Evolutionary conservation across 2,329 filamentous ascomycete species (phyloP), one percentile per base, ranked within the genome.

Genomic region (Cryphonectria carpinicola): DNA sequence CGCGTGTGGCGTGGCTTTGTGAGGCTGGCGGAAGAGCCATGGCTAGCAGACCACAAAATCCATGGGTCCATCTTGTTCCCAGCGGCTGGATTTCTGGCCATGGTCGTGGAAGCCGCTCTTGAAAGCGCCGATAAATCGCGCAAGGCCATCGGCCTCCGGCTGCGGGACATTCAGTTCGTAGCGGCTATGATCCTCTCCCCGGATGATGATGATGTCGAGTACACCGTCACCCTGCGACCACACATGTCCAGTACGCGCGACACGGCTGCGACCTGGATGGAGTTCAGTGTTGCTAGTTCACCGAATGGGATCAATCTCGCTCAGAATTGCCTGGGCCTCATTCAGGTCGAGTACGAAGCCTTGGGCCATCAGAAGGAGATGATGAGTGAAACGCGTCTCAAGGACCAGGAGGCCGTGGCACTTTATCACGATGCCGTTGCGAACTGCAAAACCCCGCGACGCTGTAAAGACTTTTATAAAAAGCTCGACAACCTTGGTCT

Each of bases 91-190:
- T 69, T 69, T 61, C 49, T 71, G 17, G 46, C 54, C 43, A 66
- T 69, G 62, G 67, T 49, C 3, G 54, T 71, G 4, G 68, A 37
- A 17, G 68, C 68, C 5, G 65, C 69, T 10, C 35, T 52, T n/a
- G 68, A 70, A 35, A 49, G 63, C 10, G 68, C 67, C 54, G 70
- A 73, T 7, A 69, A 74, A 13, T 75, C 74, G 19, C 78, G 76
- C 17, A 62, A 46, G 7, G 10, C 64, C 1, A 49, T 43, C 3
- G 17, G 28, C 1, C n/a, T 70, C 43, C 37, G 49, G 3, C 64
- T 69, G 41, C 64, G 67, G 7, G 67, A 69, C 14, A 58, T 72
- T 5, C 52, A 58, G 3, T 52, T 70, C 60, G 46, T 64, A 13
- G 60, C 63, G 2, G 69, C 69, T 46, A 60, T 68, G 46, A 25